These are phyloP conservation scores for Danielia reshetovae DNA, from an alignment of 805 yeast species.

Conservation along the genomic window DNA sequence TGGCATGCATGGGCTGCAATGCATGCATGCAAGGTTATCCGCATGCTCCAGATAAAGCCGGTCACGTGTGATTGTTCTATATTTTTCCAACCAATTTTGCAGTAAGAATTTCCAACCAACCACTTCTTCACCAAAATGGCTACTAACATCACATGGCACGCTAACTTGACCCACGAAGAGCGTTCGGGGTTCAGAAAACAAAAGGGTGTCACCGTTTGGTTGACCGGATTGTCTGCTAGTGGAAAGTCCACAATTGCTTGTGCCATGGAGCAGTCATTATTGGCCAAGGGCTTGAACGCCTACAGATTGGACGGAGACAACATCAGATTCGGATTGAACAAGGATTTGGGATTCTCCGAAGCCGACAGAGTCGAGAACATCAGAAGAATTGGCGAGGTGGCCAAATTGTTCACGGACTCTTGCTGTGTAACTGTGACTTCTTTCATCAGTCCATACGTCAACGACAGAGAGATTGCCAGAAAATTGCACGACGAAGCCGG, in stretches of 20 bases:
- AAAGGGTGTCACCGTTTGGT: constrained; percentile 88
- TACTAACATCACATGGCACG: constrained; percentile 95
- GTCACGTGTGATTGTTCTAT: constrained; percentile 20
- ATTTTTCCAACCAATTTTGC: constrained; percentile 4
- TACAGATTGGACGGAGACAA: constrained; percentile 95
- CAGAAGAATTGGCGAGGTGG: constrained; percentile 91
- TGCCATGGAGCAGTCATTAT: constrained; percentile 80
- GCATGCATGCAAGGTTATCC: no score
- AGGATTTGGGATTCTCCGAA: constrained; percentile 90
- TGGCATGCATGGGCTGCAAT: no score
- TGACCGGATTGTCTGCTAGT: constrained; percentile 92
- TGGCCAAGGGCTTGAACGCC: constrained; percentile 65
- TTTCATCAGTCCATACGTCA: constrained; percentile 86
- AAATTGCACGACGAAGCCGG: constrained; percentile 71
- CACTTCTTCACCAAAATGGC: constrained; percentile 54
- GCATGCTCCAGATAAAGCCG: background rate
- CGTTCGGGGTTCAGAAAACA: constrained; percentile 70
- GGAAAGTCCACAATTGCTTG: constrained; percentile 95
- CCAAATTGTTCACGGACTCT: constrained; percentile 92
- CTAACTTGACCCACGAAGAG: constrained; percentile 79
- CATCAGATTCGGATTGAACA: constrained; percentile 89
- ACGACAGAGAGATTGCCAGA: constrained; percentile 83
- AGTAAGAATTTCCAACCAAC: constrained; percentile 1
- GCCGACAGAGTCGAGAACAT: constrained; percentile 92
- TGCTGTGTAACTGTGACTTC: constrained; percentile 84